A percentile compares a stretch with the other conserved stretches of the same genome.
Conservation (phyloP, 1,284 basidiomycete species). For the Ganoderma resinaceum region DNA sequence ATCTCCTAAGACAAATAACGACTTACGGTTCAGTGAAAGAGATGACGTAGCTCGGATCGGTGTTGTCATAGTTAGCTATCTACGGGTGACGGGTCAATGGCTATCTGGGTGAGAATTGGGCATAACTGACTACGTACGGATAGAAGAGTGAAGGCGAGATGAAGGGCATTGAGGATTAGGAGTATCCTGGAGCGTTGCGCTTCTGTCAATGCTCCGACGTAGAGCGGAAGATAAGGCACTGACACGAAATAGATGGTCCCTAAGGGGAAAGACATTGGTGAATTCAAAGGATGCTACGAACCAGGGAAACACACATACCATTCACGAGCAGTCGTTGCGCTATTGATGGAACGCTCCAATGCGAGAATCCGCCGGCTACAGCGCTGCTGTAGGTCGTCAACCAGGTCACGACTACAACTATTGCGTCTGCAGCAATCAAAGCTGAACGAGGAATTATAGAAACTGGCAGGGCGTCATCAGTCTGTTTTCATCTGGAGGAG, state of each 20-base stretch:
- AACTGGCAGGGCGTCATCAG: background rate
- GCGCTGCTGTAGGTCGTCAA: slow-evolving; percentile 1
- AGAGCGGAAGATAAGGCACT: background rate
- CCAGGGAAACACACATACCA: background rate
- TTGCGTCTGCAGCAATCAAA: slow-evolving; percentile 8
- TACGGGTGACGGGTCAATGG: background rate
- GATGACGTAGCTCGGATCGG: background rate
- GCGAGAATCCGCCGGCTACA: too few relatives aligned
- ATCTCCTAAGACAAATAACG: too few relatives aligned
- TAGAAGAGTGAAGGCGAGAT: slow-evolving; percentile 3
- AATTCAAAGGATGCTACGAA: background rate
- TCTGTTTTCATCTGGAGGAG: background rate
- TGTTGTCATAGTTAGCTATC: background rate
- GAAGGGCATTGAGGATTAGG: slow-evolving; percentile 2
- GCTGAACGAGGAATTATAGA: background rate
- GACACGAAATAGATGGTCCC: slow-evolving; percentile 11
- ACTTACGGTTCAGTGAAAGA: slow-evolving; percentile 9
- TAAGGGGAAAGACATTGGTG: background rate
- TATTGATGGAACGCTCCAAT: background rate
- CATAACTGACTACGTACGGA: slow-evolving; percentile 2
- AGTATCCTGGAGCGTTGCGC: background rate
- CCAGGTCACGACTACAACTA: slow-evolving; percentile 11
- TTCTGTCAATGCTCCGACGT: background rate
- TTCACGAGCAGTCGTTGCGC: background rate
- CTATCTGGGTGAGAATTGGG: background rate